Evolutionary conservation across 768 basidiomycete species (phyloP).

Genomic region (Tricholoma bakamatsutake): DNA sequence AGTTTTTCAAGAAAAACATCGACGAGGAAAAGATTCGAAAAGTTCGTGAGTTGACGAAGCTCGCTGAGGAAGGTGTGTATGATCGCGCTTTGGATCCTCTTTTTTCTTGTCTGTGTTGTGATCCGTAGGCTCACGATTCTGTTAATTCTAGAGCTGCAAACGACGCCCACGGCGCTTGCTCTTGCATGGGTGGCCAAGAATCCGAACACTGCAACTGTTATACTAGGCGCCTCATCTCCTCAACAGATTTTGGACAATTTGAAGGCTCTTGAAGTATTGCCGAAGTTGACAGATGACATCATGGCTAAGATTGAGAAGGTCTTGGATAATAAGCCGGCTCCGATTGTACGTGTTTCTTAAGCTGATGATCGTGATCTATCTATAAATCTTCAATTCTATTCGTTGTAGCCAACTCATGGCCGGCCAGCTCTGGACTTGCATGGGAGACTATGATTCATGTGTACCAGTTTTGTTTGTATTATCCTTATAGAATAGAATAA

Average conservation of each 20-base stretch:
- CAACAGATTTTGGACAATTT: slow-evolving; percentile 64
- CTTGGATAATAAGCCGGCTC: slow-evolving; percentile 45
- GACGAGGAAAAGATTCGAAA: slow-evolving; percentile 60
- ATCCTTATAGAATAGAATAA: neutral
- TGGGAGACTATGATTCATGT: slow-evolving; percentile 5
- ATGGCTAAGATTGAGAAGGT: slow-evolving; percentile 64
- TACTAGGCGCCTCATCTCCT: slow-evolving; percentile 59
- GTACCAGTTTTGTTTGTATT: neutral
- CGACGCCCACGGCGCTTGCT: slow-evolving; percentile 58
- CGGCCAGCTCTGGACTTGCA: slow-evolving; percentile 16
- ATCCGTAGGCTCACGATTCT: neutral
- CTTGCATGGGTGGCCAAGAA: slow-evolving; percentile 72
- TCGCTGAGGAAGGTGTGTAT: slow-evolving; percentile 51
- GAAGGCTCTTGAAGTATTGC: slow-evolving; percentile 65
- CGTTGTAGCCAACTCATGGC: slow-evolving; percentile 17
- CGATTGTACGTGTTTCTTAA: slow-evolving; percentile 26
- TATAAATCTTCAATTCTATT: neutral
- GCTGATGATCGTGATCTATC: neutral
- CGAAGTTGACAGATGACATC: slow-evolving; percentile 63
- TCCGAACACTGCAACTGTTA: slow-evolving; percentile 59
- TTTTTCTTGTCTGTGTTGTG: neutral
- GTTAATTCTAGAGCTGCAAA: slow-evolving; percentile 40
- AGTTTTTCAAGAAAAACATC: slow-evolving; percentile 43
- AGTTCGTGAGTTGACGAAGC: slow-evolving; percentile 55
- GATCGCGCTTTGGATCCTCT: slow-evolving; percentile 1